Evolutionary conservation across 495 filamentous ascomycete species (phyloP), one percentile per base, ranked within the genome.

Genomic region (Oidiodendron maius): DNA sequence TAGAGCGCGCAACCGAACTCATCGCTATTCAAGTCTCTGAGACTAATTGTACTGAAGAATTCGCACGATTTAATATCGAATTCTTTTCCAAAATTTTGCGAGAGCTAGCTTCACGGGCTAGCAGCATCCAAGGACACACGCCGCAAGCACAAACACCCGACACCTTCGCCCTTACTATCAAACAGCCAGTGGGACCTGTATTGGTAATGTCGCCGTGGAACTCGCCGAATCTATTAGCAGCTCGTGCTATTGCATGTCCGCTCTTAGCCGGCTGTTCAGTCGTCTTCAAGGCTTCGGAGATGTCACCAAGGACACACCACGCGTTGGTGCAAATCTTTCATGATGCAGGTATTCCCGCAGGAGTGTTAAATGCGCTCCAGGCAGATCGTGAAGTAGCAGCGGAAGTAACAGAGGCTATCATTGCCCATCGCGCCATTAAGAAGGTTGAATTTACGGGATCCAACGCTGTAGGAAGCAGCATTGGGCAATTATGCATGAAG

Each of bases 201-300:
- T 15, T 37, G 13, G 4, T 15, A 4, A 37, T 37, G 5, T 17
- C 35, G 18, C 35, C 35, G 35, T 37, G 35, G 35, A 37, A 37
- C n/a, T 13, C 35, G 18, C 4, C 4, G 5, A n/a, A 15, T 15
- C 5, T 37, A 15, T 17, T 37, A 15, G 35, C 5, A 4, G 13
- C 4, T 4, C 4, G 35, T 4, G 77, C 87, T 1, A 64, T 88
- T n/a, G 65, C 81, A 30, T 83, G 74, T 55, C 84, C 90, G 16
- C 71, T 95, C 32, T 89, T 87, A 3, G 81, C 81, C 0, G 89
- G 89, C 21, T 87, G 86, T 57, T 87, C 86, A 2, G 72, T 74
- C 40, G 72, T 91, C 11, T 66, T 90, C 5, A 91, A 61, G 83
- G 39, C 35, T 6, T 37, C 39, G 10, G 39, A 42, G 21, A 16